A percentile compares a stretch with the other conserved stretches of the same genome.
Evolutionary conservation across 2,329 filamentous ascomycete species (phyloP).

Genomic region (Fusarium clavum): DNA sequence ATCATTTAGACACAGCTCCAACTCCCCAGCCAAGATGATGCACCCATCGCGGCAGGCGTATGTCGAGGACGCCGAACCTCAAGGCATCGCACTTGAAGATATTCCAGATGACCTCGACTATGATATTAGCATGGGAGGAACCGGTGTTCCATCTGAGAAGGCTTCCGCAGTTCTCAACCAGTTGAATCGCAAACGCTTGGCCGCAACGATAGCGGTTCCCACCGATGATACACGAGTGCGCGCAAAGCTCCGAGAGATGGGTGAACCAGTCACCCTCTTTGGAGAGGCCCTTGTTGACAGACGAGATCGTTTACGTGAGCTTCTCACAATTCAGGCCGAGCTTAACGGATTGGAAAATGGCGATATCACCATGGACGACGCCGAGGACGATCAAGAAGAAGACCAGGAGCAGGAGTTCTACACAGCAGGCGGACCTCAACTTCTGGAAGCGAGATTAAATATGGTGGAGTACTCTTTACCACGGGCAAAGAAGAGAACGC

Average conservation of each 20-base stretch:
- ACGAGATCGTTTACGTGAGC: constrained; percentile 84
- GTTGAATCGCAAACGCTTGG: constrained; percentile 90
- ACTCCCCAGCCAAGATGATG: constrained; percentile 64
- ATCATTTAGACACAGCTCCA: neutral
- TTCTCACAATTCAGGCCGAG: constrained; percentile 80
- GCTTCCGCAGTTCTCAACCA: constrained; percentile 87
- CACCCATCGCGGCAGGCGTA: constrained; percentile 94
- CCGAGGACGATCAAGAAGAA: constrained; percentile 69
- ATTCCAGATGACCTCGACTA: constrained; percentile 82
- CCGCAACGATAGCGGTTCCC: constrained; percentile 88
- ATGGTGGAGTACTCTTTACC: constrained; percentile 89
- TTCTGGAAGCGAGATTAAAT: constrained; percentile 80
- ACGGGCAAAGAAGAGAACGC: constrained; percentile 79
- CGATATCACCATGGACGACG: constrained; percentile 72
- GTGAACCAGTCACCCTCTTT: constrained; percentile 95
- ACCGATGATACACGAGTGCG: constrained; percentile 93
- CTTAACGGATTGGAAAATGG: constrained; percentile 66
- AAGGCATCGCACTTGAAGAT: constrained; percentile 61
- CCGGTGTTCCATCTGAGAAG: constrained; percentile 80
- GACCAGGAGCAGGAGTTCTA: constrained; percentile 96
- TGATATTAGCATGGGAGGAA: constrained; percentile 73
- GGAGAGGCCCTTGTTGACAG: constrained; percentile 89
- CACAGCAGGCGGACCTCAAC: constrained; percentile 79
- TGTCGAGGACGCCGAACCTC: constrained; percentile 83
- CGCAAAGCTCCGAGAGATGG: constrained; percentile 81